Percentiles rank a stretch among this genome's conserved stretches.
Conservation (phyloP, 805 yeast species). For the Hemisphaericaspora nanyangensis region DNA sequence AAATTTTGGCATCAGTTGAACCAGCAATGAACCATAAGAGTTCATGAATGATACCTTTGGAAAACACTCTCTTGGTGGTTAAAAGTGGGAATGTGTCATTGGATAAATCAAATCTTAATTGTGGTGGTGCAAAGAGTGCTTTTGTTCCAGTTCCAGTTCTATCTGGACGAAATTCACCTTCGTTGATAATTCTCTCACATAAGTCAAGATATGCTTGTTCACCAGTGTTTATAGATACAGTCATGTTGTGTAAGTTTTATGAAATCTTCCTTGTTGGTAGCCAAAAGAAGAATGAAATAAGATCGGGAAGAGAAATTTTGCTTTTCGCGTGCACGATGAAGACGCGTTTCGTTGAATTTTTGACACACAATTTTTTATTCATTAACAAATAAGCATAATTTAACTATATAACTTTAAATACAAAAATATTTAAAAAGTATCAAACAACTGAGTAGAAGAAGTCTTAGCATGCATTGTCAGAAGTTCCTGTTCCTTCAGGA, state of each 20-base stretch:
- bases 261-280: too few species aligned
- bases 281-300: too few species aligned
- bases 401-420: too few species aligned
- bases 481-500: too few species aligned
- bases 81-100: constrained; percentile 78
- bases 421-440: too few species aligned
- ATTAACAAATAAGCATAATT: too few species aligned
- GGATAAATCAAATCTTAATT: constrained; percentile 72
- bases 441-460: too few species aligned
- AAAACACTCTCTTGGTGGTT: constrained; percentile 90
- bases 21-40: constrained; percentile 91
- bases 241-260: constrained; percentile 17
- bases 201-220: constrained; percentile 87
- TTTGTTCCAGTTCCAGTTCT: constrained; percentile 97
- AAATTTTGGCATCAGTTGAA: constrained; percentile 77
- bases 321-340: too few species aligned
- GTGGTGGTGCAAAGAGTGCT: constrained; percentile 94
- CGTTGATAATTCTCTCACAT: constrained; percentile 67
- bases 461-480: too few species aligned
- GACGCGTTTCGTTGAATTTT: too few species aligned
- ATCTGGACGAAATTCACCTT: constrained; percentile 91
- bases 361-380: too few species aligned
- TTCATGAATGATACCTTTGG: constrained; percentile 85
- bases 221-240: constrained; percentile 40
- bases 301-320: too few species aligned